phyloP scores from a whole-genome alignment of 2,329 filamentous ascomycete genomes.

The Alternaria triticina region DNA sequence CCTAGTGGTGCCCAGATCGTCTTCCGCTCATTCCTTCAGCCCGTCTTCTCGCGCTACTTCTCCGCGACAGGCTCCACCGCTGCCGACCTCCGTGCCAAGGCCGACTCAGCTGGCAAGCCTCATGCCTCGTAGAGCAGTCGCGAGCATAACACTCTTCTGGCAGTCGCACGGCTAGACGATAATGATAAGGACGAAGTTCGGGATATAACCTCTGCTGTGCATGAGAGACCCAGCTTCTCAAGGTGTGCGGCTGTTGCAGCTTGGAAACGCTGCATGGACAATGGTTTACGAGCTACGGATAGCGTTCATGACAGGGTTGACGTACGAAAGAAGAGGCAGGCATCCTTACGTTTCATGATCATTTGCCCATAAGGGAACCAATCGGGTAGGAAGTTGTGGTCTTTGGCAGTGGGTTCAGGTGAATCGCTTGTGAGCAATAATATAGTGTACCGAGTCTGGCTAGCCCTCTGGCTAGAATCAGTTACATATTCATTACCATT shows the following conservation, averaged over 20 bases:
- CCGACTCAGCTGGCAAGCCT: conserved; percentile 67
- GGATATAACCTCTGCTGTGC: conserved; percentile 16
- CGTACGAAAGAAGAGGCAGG: conserved; percentile 28
- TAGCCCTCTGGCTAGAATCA: conserved; percentile 8
- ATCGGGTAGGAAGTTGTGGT: conserved; percentile 24
- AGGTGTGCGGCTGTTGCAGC: conserved; percentile 36
- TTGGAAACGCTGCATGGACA: conserved; percentile 33
- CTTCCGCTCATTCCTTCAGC: conserved; percentile 94
- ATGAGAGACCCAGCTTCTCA: conserved; percentile 13
- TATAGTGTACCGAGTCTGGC: conserved; percentile 8
- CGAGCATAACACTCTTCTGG: conserved; percentile 32
- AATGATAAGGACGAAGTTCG: conserved; percentile 5
- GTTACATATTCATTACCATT: conserved; percentile 3
- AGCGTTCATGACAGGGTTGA: conserved; percentile 23
- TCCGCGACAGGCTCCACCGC: conserved; percentile 72
- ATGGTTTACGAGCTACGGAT: conserved; percentile 28
- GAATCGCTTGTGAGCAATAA: conserved; percentile 11
- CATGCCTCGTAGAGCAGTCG: conserved; percentile 35
- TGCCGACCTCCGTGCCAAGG: conserved; percentile 86
- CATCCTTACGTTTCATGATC: conserved; percentile 34
- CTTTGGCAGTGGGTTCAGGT: conserved; percentile 21
- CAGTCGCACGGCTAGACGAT: conserved; percentile 36
- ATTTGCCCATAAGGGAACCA: conserved; percentile 22
- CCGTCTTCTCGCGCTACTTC: conserved; percentile 94
- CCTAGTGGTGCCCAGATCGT: conserved; percentile 89